Evolutionary conservation across 768 basidiomycete genomes (phyloP), one percentile per base, ranked within the genome.

Genomic region (Amanita muscaria): DNA sequence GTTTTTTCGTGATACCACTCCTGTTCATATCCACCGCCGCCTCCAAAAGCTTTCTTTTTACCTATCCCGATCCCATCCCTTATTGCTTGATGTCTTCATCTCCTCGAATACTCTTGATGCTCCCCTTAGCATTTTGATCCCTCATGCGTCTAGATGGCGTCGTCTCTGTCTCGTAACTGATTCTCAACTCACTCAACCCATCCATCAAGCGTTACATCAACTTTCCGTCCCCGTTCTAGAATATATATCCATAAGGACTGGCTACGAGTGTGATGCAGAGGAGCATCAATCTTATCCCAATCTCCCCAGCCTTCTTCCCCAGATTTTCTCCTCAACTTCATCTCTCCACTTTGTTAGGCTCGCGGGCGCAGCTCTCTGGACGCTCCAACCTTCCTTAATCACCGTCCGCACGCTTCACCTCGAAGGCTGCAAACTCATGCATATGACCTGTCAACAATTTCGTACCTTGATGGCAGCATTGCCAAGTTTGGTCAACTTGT

Each of bases 341-440:
- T 50, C 50, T 12, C 56, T 74, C 23, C 57, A 52, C 16, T 68
- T 69, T 44, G 60, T 72, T n/a, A 64, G 70, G 5, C 49, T 74
- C 16, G 65, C 65, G 2, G 70, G 70, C 6, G 55, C 62, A 40
- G 64, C 69, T 4, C 51, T 70, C 14, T 68, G 69, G 6, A 59
- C 57, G 19, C 53, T 71, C 14, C 61, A 62, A 19, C 73, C 71
- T 7, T 66, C 70, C 0, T 53, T 64, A 11, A 47, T 46, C 7
- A 46, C 51, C 5, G 56, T 70, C 16, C 61, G 61, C 5, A 71
- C 66, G 11, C 59, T 74, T n/a, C 67, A 72, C 45, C 53, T 74
- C 16, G 70, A 70, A 34, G 69, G 69, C 4, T 65, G 63, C 56
- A 56, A 62, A 9, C 61, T 58, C 29, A 55, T 61, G 41, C 53